Evolutionary conservation across 495 filamentous ascomycete genomes (phyloP), one percentile per base, ranked within the genome.

Genomic region (Neurospora tetrasperma): DNA sequence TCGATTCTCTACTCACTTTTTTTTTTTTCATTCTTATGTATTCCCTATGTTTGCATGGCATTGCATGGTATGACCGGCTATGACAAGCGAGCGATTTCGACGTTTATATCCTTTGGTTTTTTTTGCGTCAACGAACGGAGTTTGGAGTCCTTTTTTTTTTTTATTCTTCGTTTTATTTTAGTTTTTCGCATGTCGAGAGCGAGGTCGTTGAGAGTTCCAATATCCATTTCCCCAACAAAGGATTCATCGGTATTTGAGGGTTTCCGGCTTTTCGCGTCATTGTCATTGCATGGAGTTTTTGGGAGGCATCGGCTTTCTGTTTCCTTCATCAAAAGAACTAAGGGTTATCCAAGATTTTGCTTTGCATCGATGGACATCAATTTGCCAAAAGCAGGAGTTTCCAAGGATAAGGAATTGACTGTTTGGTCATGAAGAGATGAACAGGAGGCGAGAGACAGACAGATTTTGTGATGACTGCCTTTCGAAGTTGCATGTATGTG

Each of bases 51-150:
- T 70, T 66, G 23, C 44, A 69, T 40, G 42, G 73, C 38, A 74
- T 69, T n/a, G 62, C 71, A 66, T 71, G 40, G 42, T 70, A 70
- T 38, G 62, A 41, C 40, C 59, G 69, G 39, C 70, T 27, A 74
- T 39, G 70, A 59, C 70, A 72, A 74, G 70, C 70, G 70, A 71
- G 70, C 27, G 40, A 44, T 70, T 31, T 70, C 16, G 72, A 42
- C 39, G 23, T 62, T 70, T 23, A 10, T 23, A 43, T 48, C 42
- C 31, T 7, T 66, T 6, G 27, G 54, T 18, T 35, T 18, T n/a
- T 35, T 38, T 38, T 66, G 23, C 54, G 54, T 18, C 54, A 18
- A 66, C 27, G 27, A 31, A 66, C 14, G 54, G 54, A 66, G 14
- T 66, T 66, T 35, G 2, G 54, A 11, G 14, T 66, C 35, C 5